Evolutionary conservation across 495 filamentous ascomycete species (phyloP), one percentile per base, ranked within the genome.

Genomic region (Xylaria acuta): DNA sequence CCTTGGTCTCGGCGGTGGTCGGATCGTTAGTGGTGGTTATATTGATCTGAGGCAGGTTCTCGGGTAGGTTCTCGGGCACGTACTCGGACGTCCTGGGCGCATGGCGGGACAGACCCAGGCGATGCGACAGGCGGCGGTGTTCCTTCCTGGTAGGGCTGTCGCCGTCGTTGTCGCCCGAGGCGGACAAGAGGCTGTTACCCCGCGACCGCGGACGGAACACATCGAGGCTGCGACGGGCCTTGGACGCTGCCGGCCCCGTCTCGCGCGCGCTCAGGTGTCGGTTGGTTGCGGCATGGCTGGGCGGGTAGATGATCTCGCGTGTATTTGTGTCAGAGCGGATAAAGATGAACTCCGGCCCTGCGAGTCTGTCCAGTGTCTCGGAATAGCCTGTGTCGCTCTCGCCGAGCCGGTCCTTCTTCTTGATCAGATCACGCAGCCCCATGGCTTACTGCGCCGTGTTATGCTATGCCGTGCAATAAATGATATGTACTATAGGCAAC

Each of bases 271-370:
- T 69, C 45, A 83, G 80, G 75, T 76, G 79, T 30, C 75, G 70
- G 64, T 66, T 59, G 70, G 73, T 75, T 54, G 75, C 69, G 74
- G 73, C 72, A 75, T 81, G 82, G 34, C 78, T 81, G 16, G 94
- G 91, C 22, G 92, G 91, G 41, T 83, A 82, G 78, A 97, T 91
- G 67, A 92, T 82, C 80, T 97, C 94, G 79, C 94, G 88, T 2
- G 90, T 90, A 67, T 90, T 84, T 16, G 95, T 97, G 78, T 95
- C 94, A 71, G 91, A 91, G 54, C 95, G 90, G 73, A 97, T 86
- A 85, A 98, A 92, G 70, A 86, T 94, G 83, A 98, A 92, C 77
- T 92, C 89, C 69, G 93, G 92, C 1, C 88, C 81, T 43, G 73
- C 77, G 14, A 77, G 83, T 71, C 73, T 79, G 67, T 74, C 69